phyloP scores from a whole-genome alignment of 2,329 filamentous ascomycete genomes.

The Calonectria fujianensis region DNA sequence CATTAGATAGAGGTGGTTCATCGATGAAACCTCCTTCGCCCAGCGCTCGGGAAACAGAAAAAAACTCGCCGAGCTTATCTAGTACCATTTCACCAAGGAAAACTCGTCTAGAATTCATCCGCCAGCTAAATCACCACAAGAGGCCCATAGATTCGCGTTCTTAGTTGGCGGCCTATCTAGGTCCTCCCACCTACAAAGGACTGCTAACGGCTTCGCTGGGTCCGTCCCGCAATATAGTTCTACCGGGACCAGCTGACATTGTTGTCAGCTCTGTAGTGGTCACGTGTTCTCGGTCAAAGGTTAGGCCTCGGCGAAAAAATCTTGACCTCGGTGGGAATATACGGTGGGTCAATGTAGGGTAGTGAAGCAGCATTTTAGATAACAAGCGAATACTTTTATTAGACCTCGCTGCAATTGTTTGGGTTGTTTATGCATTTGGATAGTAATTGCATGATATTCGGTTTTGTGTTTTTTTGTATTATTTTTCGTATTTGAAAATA shows the following conservation, averaged over 20 bases:
- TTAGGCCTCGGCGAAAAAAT: neutral
- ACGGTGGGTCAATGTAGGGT: neutral
- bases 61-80: no score
- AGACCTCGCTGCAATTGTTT: neutral
- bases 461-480: neutral
- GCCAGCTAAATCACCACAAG: no score
- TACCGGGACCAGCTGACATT: no score
- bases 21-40: no score
- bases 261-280: neutral
- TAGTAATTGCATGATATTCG: neutral
- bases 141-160: no score
- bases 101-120: no score
- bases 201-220: neutral
- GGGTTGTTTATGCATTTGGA: no score
- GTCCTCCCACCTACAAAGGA: no score
- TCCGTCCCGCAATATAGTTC: neutral
- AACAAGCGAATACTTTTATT: neutral
- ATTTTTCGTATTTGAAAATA: neutral
- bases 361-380: neutral
- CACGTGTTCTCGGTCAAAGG: neutral
- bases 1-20: no score
- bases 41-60: no score
- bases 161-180: no score
- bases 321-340: neutral
- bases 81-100: no score